These are phyloP conservation scores for Cordyceps tenuipes DNA, from an alignment of 2,329 filamentous ascomycete genomes.

Conservation along the genomic window DNA sequence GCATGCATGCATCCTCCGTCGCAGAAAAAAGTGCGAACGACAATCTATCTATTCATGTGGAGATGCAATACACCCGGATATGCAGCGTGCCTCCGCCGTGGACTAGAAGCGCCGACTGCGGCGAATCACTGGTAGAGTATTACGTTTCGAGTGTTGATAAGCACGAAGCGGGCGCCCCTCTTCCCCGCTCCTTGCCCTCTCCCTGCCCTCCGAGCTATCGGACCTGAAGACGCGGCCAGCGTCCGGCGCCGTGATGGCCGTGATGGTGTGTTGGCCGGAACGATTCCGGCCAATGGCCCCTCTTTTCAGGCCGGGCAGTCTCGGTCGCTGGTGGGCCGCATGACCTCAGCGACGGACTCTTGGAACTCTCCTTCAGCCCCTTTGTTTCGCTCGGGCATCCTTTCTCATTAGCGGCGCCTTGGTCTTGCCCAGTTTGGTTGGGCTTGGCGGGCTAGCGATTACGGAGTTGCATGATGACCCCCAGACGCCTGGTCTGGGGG, in stretches of 20 bases:
- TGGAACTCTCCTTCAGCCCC: neutral
- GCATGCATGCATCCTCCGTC: neutral
- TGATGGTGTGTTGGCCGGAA: conserved; percentile 25
- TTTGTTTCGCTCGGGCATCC: neutral
- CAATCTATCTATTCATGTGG: conserved; percentile 10
- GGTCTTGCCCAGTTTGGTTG: neutral
- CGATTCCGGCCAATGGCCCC: conserved; percentile 23
- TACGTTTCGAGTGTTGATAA: conserved; percentile 4
- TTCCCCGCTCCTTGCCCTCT: neutral
- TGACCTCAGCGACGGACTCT: conserved; percentile 1
- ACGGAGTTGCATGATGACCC: neutral
- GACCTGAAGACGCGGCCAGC: neutral
- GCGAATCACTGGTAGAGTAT: neutral
- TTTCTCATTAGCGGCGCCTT: neutral
- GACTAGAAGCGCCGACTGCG: neutral
- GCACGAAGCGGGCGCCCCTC: neutral
- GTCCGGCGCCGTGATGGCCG: conserved; percentile 23
- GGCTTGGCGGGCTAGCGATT: neutral
- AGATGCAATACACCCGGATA: neutral
- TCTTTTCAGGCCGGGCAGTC: conserved; percentile 14
- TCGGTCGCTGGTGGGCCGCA: conserved; percentile 11
- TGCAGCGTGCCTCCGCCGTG: neutral
- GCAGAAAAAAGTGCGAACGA: conserved; percentile 1
- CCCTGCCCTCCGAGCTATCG: conserved; percentile 7
- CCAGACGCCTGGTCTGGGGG: neutral